Evolutionary conservation across 768 basidiomycete species (phyloP), one percentile per base, ranked within the genome.

Genomic region (Neoboletus magnificus): DNA sequence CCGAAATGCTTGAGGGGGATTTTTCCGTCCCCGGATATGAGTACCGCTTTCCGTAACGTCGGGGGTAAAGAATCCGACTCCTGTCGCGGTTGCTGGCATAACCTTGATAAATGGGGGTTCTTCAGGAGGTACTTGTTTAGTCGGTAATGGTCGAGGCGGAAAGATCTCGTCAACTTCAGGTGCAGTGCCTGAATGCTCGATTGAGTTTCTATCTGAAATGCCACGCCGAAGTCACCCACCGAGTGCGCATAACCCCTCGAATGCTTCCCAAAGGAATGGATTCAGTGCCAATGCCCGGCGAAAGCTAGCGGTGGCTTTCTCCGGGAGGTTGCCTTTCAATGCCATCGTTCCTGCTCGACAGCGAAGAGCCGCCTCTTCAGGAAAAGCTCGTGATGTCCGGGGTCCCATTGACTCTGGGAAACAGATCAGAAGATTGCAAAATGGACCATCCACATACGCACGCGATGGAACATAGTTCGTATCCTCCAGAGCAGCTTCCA

Each of bases 251-350:
- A 97, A 71, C 0, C 91, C 93, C 66, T 93, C 91, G 64, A 93
- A 89, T 5, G 93, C 93, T 69, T 97, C 93, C 93, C 93, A 96
- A 51, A 94, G 73, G 68, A 91, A 81, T 32, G 91, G 90, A 66
- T 92, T 86, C 45, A 85, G 68, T 15, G 76, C 69, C 57, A 97
- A 76, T 27, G 92, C 89, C 55, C 85, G 81, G 44, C 79, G 78
- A 70, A 88, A 95, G 65, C 84, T 86, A 51, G 73, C 65, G 25
- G 79, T 75, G n/a, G 93, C 93, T 61, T 83, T 81, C 51, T 87
- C 85, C 3, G 80, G 81, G 55, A 89, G 79, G 69, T 93, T 91
- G 47, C 87, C 91, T 71, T 87, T 90, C 66, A 86, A 64, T 32
- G 92, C 90, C 71, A 86, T 82, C 37, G 75, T 79, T 40, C 92